Base-by-base conservation (phyloP, 2,329 filamentous ascomycete species). In the Teratosphaeria pseudoeucalypti region DNA sequence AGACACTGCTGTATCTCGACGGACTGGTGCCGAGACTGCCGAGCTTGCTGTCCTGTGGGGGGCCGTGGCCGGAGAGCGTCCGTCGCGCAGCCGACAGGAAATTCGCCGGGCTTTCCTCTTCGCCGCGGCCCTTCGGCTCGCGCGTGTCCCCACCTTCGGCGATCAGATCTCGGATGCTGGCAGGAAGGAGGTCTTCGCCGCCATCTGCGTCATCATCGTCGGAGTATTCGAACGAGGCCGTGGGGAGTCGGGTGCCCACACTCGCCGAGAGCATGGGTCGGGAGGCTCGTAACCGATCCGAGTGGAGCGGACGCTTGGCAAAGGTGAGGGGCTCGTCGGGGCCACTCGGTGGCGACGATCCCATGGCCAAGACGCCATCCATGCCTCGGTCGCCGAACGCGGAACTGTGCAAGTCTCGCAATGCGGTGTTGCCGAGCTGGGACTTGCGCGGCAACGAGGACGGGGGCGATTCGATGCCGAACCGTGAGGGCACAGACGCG, bases 401-500 rank as follows among this genome's bases (percentile, higher is more conserved):
- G 74, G 78, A 87, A 82, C 80, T 81, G 60, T 85, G 82, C 27
- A 85, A 79, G 65, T 80, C 85, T 62, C 80, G 83, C 63, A 81
- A 80, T n/a, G 70, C 67, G 14, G 66, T 68, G 52, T 69, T 73
- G 47, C 69, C 69, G 29, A 72, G 65, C 52, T 69, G 70, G 4
- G 68, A 63, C 53, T 76, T 75, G 6, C 79, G 85, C 49, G 90
- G 80, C 59, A 76, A 74, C 1, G 78, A 79, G 0, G 90, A 91
- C 1, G 87, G 84, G 2, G 90, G 88, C 5, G 91, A 91, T 57
- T 96, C 92, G 65, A 96, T 79, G 14, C 89, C 89, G 68, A 97
- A 96, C 67, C 92, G 90, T 57, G 90, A 89, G 10, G 94, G 94
- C 11, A 97, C 89, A 0, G 92, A 97, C 0, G 92, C 90, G 7